Evolutionary conservation across 257 asterid genomes (phyloP), one percentile per base, ranked within the genome.

Genomic region (Ajuga chamaepitys): DNA sequence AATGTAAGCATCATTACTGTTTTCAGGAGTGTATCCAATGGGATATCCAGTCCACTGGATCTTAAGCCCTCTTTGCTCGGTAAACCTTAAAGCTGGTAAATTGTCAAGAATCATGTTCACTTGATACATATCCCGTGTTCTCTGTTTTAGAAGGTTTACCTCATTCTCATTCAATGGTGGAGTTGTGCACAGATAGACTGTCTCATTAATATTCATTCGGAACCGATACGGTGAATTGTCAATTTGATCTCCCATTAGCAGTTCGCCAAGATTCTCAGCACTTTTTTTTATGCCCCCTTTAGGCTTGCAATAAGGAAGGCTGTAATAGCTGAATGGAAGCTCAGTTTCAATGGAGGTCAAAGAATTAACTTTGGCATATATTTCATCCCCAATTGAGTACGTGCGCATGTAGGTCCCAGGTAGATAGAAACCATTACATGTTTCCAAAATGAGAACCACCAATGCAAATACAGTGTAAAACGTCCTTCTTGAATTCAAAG

Each of bases 41-140:
- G 95, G 95, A 74, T 74, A 87, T 10, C 95, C 95, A 0, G 95
- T 84, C 95, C 95, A 84, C 69, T 80, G 89, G 54, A 87, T 79
- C 62, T 64, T 84, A 52, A 87, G 57, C 72, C 91, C 91, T 50
- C 82, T 82, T 70, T 82, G 87, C 77, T 61, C 74, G 76, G 89
- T 81, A 67, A 70, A 82, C 71, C 91, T 82, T 79, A 87, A 53
- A 56, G 87, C 91, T 22, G 95, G 95, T 70, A 87, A 74, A 53
- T 87, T 84, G 62, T 87, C 95, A 58, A 87, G 81, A 68, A 82
- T 82, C 84, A 87, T 77, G 81, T 87, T 87, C 62, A 84, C 95
- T 74, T 84, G 91, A 66, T 87, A 87, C 44, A 87, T 74, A 75
- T 87, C 91, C 18, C 82, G 80, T 1, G 87, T 84, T 69, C 95